phyloP scores from a whole-genome alignment of 192 early-diverging fungal species.

The Powellomyces hirtus region DNA sequence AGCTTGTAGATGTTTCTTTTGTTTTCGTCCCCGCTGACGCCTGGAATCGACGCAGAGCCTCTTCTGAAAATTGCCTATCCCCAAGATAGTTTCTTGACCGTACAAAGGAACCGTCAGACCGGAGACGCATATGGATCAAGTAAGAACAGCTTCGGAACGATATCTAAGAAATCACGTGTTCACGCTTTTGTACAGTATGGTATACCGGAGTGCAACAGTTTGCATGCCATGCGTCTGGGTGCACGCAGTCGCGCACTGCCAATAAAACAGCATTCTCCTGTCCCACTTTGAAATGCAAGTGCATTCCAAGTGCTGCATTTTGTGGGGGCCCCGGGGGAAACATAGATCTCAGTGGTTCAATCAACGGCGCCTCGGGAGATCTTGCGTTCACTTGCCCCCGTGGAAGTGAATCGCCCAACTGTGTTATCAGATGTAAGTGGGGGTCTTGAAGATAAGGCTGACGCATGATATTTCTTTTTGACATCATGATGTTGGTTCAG shows the following conservation, averaged over 20 bases:
- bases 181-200: constrained; percentile 37
- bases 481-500: too few relatives aligned
- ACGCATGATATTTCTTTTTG: too few relatives aligned
- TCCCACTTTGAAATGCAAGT: constrained; percentile 42
- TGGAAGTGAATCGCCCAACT: constrained; percentile 30
- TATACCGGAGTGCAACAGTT: constrained; percentile 50
- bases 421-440: too few relatives aligned
- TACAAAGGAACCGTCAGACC: constrained; percentile 34
- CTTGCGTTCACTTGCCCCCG: constrained; percentile 46
- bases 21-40: too few relatives aligned
- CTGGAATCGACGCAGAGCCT: constrained; percentile 34
- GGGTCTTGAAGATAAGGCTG: too few relatives aligned
- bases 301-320: constrained; percentile 42
- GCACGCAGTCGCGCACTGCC: constrained; percentile 33
- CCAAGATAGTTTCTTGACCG: constrained; percentile 31
- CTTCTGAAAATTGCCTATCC: constrained; percentile 44
- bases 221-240: constrained; percentile 42
- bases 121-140: constrained; percentile 27
- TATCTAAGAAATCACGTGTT: neutral
- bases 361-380: constrained; percentile 41
- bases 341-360: constrained; percentile 32
- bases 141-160: neutral
- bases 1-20: neutral
- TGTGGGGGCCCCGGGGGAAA: constrained; percentile 50
- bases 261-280: constrained; percentile 37